Evolutionary conservation across 1,284 basidiomycete species (phyloP).

Genomic region (Puccinia triticina): DNA sequence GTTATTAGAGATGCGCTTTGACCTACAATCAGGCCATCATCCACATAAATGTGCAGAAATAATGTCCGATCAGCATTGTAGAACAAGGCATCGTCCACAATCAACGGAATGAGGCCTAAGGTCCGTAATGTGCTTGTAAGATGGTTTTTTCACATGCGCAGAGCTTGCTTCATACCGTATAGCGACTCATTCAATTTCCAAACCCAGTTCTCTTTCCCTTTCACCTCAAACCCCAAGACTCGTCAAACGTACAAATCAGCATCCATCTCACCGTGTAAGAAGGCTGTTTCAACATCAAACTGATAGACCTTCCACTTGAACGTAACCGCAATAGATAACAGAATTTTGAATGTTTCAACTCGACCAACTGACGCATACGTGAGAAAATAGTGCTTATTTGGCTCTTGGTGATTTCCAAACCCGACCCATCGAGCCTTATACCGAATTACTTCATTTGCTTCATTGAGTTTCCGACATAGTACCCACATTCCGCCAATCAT

Average conservation of each 20-base stretch:
- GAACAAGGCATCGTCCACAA: background rate
- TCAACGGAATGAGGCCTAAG: background rate
- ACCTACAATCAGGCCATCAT: conserved; percentile 19
- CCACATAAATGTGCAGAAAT: conserved; percentile 23
- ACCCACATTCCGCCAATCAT: conserved; percentile 44
- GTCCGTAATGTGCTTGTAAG: background rate
- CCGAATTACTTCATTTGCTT: conserved; percentile 2
- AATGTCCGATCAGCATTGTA: background rate
- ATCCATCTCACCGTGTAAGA: conserved; percentile 28
- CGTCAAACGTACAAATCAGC: background rate
- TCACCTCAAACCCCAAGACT: conserved; percentile 1
- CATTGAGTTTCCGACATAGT: conserved; percentile 8
- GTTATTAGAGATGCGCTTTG: too few species aligned
- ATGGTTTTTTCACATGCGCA: background rate
- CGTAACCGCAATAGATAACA: background rate
- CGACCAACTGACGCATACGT: conserved; percentile 15
- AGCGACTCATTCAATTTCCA: conserved; percentile 7
- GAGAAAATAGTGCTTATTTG: background rate
- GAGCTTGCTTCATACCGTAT: conserved; percentile 12
- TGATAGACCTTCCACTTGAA: background rate
- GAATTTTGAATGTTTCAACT: conserved; percentile 13
- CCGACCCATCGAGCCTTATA: conserved; percentile 30
- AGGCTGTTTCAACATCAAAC: conserved; percentile 27
- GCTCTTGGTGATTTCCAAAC: conserved; percentile 27
- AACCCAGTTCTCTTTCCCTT: background rate